Percentiles rank a stretch among this genome's conserved stretches.
Evolutionary conservation across 768 basidiomycete species (phyloP).

Genomic region (Tubosaeta sp.): DNA sequence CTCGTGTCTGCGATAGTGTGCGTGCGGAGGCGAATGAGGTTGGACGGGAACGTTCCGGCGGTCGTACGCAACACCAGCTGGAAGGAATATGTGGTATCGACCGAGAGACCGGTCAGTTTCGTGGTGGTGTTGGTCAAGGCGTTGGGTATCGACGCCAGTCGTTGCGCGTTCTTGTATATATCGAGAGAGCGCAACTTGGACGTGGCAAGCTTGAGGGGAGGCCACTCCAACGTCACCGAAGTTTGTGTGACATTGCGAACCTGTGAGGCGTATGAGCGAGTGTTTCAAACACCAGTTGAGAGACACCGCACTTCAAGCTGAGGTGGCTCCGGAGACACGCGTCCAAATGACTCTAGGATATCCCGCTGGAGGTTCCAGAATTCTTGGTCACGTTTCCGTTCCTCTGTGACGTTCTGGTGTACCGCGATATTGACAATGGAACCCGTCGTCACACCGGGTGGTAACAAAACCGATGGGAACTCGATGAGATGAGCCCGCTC

Average conservation of each 20-base stretch:
- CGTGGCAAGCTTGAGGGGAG: constrained; percentile 74
- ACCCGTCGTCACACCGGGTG: constrained; percentile 87
- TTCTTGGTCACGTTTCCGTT: constrained; percentile 72
- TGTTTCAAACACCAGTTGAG: background rate
- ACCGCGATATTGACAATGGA: constrained; percentile 98
- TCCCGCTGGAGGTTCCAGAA: constrained; percentile 84
- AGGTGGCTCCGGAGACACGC: constrained; percentile 62
- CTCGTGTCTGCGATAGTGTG: constrained; percentile 96
- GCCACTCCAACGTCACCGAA: constrained; percentile 96
- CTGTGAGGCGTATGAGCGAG: constrained; percentile 32
- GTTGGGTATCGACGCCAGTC: constrained; percentile 81
- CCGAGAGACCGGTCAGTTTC: constrained; percentile 76
- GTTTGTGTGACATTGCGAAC: constrained; percentile 96
- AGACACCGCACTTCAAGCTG: constrained; percentile 56
- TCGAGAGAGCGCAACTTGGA: constrained; percentile 85
- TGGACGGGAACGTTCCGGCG: constrained; percentile 86
- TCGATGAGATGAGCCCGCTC: constrained; percentile 96
- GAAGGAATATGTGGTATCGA: constrained; percentile 87
- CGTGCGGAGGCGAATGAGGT: constrained; percentile 76
- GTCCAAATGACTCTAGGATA: constrained; percentile 74
- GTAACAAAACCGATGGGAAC: constrained; percentile 92
- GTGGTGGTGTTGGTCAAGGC: constrained; percentile 82
- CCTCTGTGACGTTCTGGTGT: constrained; percentile 79
- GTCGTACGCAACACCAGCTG: constrained; percentile 91
- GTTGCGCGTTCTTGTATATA: constrained; percentile 88